These are phyloP conservation scores for Talaromyces sp. DNA, from an alignment of 2,329 filamentous ascomycete species.

Conservation along the genomic window DNA sequence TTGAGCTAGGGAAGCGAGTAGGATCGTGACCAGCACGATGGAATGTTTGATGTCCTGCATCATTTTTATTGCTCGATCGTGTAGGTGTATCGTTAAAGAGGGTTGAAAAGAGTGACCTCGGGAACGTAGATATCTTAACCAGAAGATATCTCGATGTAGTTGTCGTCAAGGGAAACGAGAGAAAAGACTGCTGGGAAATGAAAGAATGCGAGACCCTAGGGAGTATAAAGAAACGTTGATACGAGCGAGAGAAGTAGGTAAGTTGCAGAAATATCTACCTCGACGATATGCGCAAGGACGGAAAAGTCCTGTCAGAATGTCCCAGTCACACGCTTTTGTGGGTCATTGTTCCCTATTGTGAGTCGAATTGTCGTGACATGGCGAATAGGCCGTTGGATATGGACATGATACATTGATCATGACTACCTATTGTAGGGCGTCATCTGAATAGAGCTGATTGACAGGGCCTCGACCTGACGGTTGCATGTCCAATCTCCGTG, in stretches of 20 bases:
- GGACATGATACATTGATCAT: background rate
- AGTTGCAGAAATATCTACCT: background rate
- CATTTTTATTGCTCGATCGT: background rate
- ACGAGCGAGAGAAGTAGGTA: background rate
- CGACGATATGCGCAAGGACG: background rate
- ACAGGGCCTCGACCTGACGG: background rate
- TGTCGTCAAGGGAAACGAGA: background rate
- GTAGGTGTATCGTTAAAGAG: background rate
- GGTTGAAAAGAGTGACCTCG: background rate
- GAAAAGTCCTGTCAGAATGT: background rate
- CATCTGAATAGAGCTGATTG: constrained; percentile 1
- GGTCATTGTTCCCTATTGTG: constrained; percentile 1
- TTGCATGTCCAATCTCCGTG: constrained; percentile 3
- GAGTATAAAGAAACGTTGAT: background rate
- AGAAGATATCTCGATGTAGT: background rate
- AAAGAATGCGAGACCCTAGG: background rate
- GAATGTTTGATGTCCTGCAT: constrained; percentile 14
- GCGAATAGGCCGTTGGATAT: background rate
- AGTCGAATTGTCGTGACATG: background rate
- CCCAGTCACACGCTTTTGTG: background rate
- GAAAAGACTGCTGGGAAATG: background rate
- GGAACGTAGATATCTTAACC: background rate
- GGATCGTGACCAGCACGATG: constrained; percentile 13
- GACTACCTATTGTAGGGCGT: background rate
- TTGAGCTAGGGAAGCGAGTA: constrained; percentile 25